Base-by-base conservation (phyloP, 1,284 basidiomycete genomes). In the Ceratobasidium sp. region DNA sequence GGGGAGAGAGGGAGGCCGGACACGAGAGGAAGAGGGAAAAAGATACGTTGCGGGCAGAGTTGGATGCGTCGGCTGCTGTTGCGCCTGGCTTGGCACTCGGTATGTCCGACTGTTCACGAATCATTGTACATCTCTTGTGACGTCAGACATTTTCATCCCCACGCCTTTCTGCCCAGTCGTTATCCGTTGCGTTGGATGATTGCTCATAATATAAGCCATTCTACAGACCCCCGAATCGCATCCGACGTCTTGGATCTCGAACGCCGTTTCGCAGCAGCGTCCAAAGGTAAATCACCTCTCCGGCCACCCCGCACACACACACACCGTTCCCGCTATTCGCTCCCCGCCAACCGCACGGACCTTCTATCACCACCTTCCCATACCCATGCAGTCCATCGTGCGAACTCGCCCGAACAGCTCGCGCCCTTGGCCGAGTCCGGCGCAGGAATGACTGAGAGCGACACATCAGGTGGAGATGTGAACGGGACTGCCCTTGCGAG, bases 141-240 rank as follows among this genome's bases (percentile, higher is more conserved):
- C 62, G 29, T 64, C 62, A 64, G 29, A 5, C 46, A 14, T 7
- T 19, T 64, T 49, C 43, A 27, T 48, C 68, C 37, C 49, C 34
- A 66, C 34, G 13, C 31, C 19, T 19, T 53, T 39, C 49, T 51
- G 27, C 58, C 58, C 43, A n/a, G 31, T 39, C 29, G n/a, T 39
- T 22, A 3, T 11, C 24, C 37, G 37, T 41, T 53, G 46, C 1
- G 37, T 27, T 66, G 24, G 51, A 11, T 34, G 9, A 31, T 11
- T 65, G n/a, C n/a, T 49, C 2, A 51, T 37, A 19, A 43, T 39
- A 39, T 9, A 39, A 39, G 9, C 41, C 29, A 46, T 27, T 16
- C 27, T 8, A 59, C 58, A 72, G 69, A 72, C 34, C 69, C 69
- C 19, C 69, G 69, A 49, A 72, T 72, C 31, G 69, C 69, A 46